phyloP scores from a whole-genome alignment of 805 yeast genomes.

The Zygotorulaspora sp. region DNA sequence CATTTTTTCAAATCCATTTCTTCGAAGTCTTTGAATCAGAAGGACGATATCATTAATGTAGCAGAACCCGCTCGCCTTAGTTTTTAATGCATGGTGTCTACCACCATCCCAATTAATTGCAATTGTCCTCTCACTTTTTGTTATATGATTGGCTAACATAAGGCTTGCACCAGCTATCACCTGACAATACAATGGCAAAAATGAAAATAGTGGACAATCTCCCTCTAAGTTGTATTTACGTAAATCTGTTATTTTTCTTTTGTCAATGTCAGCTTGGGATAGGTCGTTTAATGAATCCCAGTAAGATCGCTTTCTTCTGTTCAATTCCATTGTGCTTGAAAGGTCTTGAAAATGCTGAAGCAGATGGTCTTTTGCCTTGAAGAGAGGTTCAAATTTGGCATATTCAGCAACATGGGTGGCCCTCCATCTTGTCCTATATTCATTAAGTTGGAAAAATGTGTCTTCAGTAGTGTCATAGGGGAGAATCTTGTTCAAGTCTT shows the following conservation, averaged over 20 bases:
- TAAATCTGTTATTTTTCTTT: slow-evolving; percentile 14
- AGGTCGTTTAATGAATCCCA: slow-evolving; percentile 10
- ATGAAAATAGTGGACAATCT: slow-evolving; percentile 64
- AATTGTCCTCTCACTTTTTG: slow-evolving; percentile 30
- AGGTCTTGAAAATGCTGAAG: slow-evolving; percentile 12
- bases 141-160: slow-evolving; percentile 41
- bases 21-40: slow-evolving; percentile 49
- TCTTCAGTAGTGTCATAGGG: slow-evolving; percentile 18
- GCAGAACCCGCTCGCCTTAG: slow-evolving; percentile 64
- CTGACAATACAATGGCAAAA: slow-evolving; percentile 46
- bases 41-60: slow-evolving; percentile 66
- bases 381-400: slow-evolving; percentile 6
- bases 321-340: neutral
- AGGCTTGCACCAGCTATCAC: slow-evolving; percentile 56
- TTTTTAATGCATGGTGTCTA: slow-evolving; percentile 59
- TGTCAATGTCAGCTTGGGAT: slow-evolving; percentile 6
- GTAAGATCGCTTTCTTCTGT: slow-evolving; percentile 8
- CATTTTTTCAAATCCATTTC: slow-evolving; percentile 40
- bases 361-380: slow-evolving; percentile 14
- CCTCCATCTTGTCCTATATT: slow-evolving; percentile 14
- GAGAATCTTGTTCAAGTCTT: slow-evolving; percentile 16
- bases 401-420: slow-evolving; percentile 7
- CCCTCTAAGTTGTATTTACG: slow-evolving; percentile 46
- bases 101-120: slow-evolving; percentile 79
- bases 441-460: slow-evolving; percentile 17